Evolutionary conservation across 805 yeast species (phyloP).

Genomic region (Starmerella vaccinii): DNA sequence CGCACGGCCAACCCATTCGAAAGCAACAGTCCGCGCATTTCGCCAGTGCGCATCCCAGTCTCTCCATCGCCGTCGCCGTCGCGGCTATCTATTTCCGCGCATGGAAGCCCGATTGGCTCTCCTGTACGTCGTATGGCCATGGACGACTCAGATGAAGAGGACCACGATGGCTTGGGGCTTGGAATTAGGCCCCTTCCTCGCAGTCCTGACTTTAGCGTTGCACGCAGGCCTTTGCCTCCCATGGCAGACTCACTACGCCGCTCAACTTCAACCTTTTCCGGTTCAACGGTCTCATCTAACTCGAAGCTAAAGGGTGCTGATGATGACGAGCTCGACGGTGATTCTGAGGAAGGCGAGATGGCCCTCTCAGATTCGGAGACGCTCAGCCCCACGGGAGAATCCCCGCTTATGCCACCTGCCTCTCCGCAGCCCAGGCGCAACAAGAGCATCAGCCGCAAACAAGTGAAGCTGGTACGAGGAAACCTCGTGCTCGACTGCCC

Average conservation of each 20-base stretch:
- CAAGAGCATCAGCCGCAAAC: constrained; percentile 58
- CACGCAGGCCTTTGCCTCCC: constrained; percentile 13
- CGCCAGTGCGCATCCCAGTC: constrained; percentile 21
- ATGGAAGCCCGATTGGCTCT: constrained; percentile 21
- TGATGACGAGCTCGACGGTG: constrained; percentile 8
- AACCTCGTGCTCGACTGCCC: constrained; percentile 88
- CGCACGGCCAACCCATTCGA: constrained; percentile 22
- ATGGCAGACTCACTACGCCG: constrained; percentile 13
- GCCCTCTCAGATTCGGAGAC: constrained; percentile 9
- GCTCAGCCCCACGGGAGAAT: constrained; percentile 5
- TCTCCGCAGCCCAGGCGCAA: constrained; percentile 47
- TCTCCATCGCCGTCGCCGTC: constrained; percentile 8
- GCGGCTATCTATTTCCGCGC: constrained; percentile 11
- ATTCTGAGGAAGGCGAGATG: constrained; percentile 13
- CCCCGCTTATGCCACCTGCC: constrained; percentile 20
- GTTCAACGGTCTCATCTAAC: constrained; percentile 12
- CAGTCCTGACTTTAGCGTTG: constrained; percentile 10
- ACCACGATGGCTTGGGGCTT: constrained; percentile 2
- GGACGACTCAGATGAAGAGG: constrained; percentile 6
- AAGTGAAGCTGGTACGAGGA: constrained; percentile 66
- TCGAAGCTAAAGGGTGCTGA: not conserved
- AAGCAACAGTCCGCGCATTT: constrained; percentile 15
- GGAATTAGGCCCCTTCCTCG: constrained; percentile 5
- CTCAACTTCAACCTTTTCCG: constrained; percentile 14
- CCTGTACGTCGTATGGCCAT: constrained; percentile 21